Conservation (phyloP, 1,139 yeast species). For the Yamadazyma atlantica region DNA sequence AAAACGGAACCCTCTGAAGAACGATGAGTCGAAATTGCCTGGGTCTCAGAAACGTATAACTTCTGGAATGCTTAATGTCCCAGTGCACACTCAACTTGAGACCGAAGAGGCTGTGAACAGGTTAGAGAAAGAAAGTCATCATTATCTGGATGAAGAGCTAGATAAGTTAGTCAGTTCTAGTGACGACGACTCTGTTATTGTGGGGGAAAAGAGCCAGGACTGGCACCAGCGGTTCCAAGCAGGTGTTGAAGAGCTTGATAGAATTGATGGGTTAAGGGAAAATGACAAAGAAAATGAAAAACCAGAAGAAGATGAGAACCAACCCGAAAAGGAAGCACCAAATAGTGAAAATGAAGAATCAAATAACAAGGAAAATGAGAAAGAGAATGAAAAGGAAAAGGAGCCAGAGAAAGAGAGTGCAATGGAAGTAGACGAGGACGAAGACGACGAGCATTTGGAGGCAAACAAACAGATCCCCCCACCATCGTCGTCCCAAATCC, state of each 20-base stretch:
- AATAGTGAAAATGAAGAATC: no score
- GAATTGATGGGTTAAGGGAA: no score
- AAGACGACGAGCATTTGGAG: constrained; percentile 1
- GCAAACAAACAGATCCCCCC: not conserved
- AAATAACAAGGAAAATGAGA: no score
- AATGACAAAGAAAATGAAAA: no score
- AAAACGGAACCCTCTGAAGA: constrained; percentile 16
- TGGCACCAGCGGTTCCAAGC: no score
- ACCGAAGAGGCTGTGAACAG: constrained; percentile 17
- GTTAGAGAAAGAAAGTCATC: no score
- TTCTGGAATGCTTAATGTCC: constrained; percentile 60
- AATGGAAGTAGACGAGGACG: constrained; percentile 2
- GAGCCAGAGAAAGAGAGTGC: not conserved
- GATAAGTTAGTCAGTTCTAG: no score
- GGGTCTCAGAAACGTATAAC: constrained; percentile 44
- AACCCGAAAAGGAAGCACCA: no score
- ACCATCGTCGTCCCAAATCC: constrained; percentile 3
- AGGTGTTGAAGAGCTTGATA: no score
- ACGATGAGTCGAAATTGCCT: constrained; percentile 6
- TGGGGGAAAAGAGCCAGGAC: no score
- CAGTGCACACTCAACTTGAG: constrained; percentile 26
- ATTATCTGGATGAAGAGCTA: no score
- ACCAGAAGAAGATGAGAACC: no score
- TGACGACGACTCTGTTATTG: constrained; percentile 9
- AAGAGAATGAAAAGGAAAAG: constrained; percentile 1